These are phyloP conservation scores for Madurella mycetomatis DNA, from an alignment of 2,329 filamentous ascomycete species.

Conservation along the genomic window DNA sequence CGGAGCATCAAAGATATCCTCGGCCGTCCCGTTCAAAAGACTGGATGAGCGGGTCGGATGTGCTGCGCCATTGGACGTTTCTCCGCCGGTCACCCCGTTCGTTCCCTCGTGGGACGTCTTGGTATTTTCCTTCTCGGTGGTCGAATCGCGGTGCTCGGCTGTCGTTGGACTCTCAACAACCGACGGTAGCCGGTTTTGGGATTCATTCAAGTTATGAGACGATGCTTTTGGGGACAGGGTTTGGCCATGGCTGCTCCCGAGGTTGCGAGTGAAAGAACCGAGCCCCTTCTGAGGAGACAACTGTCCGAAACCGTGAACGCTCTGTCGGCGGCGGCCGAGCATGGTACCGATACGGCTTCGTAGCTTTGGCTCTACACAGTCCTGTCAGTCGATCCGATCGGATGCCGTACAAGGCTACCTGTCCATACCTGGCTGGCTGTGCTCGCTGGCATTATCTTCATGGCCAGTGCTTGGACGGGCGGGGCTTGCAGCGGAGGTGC, in stretches of 20 bases:
- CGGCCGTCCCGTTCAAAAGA: constrained; percentile 45
- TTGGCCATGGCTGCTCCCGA: constrained; percentile 60
- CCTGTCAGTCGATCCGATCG: constrained; percentile 23
- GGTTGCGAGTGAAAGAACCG: constrained; percentile 54
- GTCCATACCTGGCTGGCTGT: constrained; percentile 34
- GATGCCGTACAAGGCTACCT: background rate
- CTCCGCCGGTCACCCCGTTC: constrained; percentile 30
- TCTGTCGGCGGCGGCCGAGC: constrained; percentile 61
- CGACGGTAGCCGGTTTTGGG: constrained; percentile 50
- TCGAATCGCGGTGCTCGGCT: constrained; percentile 26
- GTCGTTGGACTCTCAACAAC: constrained; percentile 53
- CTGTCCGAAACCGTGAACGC: constrained; percentile 59
- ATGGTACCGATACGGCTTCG: constrained; percentile 66
- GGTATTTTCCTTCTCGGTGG: constrained; percentile 29
- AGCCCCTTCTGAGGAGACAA: constrained; percentile 51
- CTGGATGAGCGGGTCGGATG: constrained; percentile 31
- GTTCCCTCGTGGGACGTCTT: constrained; percentile 40
- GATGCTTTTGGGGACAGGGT: constrained; percentile 55
- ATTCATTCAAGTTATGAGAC: constrained; percentile 54
- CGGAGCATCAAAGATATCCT: constrained; percentile 48
- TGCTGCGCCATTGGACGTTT: constrained; percentile 29
- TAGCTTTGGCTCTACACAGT: constrained; percentile 48
- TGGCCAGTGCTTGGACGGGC: constrained; percentile 32
- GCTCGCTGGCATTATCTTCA: constrained; percentile 43
- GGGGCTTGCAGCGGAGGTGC: constrained; percentile 29